Conservation (phyloP, 73 alveolate genomes). For the Tetrahymena elliotti region DNA sequence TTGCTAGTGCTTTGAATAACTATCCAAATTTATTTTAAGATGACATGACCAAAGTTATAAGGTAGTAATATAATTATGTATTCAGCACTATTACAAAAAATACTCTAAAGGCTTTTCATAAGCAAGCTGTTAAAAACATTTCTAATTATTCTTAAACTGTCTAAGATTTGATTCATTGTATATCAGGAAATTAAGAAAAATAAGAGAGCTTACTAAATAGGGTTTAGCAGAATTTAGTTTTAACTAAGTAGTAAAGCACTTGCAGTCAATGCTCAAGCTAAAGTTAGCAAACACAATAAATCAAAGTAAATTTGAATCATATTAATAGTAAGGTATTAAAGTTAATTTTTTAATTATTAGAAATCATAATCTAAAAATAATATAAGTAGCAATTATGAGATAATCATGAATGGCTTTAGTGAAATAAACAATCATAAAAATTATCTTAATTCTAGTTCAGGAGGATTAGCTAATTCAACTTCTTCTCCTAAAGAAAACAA, state of each 20-base stretch:
- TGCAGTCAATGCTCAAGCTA: neutral
- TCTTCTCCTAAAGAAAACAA: neutral
- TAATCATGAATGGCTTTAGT: neutral
- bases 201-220: neutral
- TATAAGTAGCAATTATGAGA: neutral
- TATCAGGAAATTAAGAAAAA: neutral
- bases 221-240: neutral
- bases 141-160: neutral
- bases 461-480: neutral
- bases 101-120: neutral
- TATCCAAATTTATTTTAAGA: neutral
- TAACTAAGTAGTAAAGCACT: neutral
- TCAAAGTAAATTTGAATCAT: neutral
- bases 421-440: neutral
- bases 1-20: neutral
- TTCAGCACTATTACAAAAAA: neutral
- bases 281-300: neutral
- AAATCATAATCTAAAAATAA: neutral
- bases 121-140: neutral
- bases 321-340: neutral
- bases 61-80: neutral
- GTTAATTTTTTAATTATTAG: neutral
- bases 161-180: neutral
- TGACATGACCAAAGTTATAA: neutral
- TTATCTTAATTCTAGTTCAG: neutral